phyloP scores from a whole-genome alignment of 441 rosid species.

The Arabidopsis lyrata region DNA sequence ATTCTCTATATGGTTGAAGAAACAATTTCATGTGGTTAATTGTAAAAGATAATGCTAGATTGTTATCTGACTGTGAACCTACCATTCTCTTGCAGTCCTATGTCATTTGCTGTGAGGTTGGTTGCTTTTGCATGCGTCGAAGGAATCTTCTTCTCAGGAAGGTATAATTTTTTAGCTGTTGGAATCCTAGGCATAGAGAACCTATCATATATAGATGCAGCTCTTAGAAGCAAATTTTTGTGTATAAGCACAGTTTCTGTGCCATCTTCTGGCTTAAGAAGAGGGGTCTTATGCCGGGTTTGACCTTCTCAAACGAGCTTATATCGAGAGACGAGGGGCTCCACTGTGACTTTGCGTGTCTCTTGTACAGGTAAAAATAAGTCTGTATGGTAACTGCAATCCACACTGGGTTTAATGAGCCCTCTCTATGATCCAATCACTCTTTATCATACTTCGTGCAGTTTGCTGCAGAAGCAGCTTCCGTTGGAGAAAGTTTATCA shows the following conservation, averaged over 20 bases:
- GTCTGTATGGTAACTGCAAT: not conserved
- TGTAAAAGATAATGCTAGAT: not conserved
- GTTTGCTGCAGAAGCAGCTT: constrained; percentile 73
- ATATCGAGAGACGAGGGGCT: constrained; percentile 95
- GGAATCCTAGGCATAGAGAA: not conserved
- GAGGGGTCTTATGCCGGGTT: constrained; percentile 96
- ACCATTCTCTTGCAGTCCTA: constrained; percentile 61
- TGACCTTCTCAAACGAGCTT: constrained; percentile 93
- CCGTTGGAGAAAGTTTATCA: constrained; percentile 63
- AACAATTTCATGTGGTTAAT: not conserved
- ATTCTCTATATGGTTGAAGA: not conserved
- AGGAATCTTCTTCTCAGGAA: constrained; percentile 95
- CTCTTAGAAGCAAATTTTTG: not conserved
- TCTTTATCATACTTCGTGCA: constrained; percentile 42
- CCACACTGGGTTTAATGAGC: not conserved
- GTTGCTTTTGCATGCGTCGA: constrained; percentile 92
- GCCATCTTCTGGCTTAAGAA: constrained; percentile 97
- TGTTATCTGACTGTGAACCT: constrained; percentile 12
- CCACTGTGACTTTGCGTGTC: constrained; percentile 97
- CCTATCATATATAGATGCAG: not conserved
- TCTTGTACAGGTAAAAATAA: constrained; percentile 67
- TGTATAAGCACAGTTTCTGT: constrained; percentile 71
- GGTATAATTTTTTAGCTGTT: constrained; percentile 49
- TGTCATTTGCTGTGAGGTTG: constrained; percentile 77
- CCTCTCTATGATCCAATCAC: not conserved